Percentiles rank a stretch among this genome's conserved stretches.
These are phyloP conservation scores for Tylopilus felleus DNA, from an alignment of 768 basidiomycete species.

Conservation along the genomic window DNA sequence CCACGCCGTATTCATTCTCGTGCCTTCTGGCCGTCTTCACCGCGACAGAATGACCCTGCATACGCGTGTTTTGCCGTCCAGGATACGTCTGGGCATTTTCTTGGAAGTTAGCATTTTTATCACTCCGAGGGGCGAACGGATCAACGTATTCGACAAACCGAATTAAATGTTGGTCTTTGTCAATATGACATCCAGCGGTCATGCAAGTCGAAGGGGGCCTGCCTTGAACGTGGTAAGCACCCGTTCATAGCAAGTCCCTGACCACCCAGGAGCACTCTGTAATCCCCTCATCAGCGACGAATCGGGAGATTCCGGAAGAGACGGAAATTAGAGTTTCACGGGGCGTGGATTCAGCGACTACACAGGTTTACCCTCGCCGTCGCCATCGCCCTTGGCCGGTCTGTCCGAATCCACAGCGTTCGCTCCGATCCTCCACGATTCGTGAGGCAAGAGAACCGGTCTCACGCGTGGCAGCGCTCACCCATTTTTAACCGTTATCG, in stretches of 20 bases:
- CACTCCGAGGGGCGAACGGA: not conserved
- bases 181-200: not conserved
- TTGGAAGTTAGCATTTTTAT: not conserved
- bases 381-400: not conserved
- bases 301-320: not conserved
- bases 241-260: not conserved
- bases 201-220: not conserved
- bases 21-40: not conserved
- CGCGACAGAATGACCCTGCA: not conserved
- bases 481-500: not conserved
- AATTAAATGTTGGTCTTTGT: not conserved
- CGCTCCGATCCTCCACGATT: not conserved
- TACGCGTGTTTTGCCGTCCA: not conserved
- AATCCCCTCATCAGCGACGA: not conserved
- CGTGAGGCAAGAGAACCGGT: not conserved
- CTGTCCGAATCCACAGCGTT: not conserved
- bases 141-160: not conserved
- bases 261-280: not conserved
- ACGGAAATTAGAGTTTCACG: not conserved
- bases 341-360: not conserved
- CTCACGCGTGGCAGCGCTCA: not conserved
- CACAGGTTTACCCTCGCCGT: not conserved
- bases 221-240: not conserved
- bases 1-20: not conserved
- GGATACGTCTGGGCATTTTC: not conserved